These are phyloP conservation scores for Chalciporus sp. DNA, from an alignment of 1,284 basidiomycete species.

Conservation along the genomic window DNA sequence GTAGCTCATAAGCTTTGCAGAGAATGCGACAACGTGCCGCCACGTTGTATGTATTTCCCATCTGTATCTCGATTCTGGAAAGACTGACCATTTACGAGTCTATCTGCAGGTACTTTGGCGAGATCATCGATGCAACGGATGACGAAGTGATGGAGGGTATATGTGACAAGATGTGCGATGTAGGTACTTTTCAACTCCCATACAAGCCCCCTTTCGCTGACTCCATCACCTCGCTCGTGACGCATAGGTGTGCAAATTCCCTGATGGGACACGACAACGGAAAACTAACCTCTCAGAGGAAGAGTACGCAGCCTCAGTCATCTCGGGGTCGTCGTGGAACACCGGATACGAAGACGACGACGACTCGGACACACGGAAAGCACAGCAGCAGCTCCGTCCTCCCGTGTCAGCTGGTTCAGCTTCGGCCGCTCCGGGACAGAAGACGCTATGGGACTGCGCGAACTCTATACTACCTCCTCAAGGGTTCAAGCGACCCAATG, in stretches of 20 bases:
- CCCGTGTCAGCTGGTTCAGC: conserved; percentile 1
- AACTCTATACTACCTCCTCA: conserved; percentile 15
- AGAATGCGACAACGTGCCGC: conserved; percentile 64
- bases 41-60: conserved; percentile 60
- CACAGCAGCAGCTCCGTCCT: background rate
- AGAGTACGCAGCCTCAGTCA: conserved; percentile 39
- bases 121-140: conserved; percentile 60
- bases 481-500: conserved; percentile 29
- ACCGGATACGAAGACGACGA: conserved; percentile 34
- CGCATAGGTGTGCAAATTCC: conserved; percentile 71
- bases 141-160: conserved; percentile 50
- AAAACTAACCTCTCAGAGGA: conserved; percentile 53
- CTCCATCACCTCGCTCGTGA: background rate
- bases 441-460: conserved; percentile 28
- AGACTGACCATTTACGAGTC: conserved; percentile 41
- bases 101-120: conserved; percentile 85
- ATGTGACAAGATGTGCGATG: conserved; percentile 86
- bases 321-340: conserved; percentile 18
- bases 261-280: conserved; percentile 58
- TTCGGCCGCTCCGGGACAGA: conserved; percentile 12
- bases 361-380: conserved; percentile 8
- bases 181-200: conserved; percentile 39
- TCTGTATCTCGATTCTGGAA: too few relatives aligned
- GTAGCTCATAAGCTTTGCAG: conserved; percentile 70
- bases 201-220: background rate